Percentiles rank a stretch among this genome's conserved stretches.
Evolutionary conservation across 192 early-diverging fungal genomes (phyloP).

Genomic region (Rhizoclosmatium sp.): DNA sequence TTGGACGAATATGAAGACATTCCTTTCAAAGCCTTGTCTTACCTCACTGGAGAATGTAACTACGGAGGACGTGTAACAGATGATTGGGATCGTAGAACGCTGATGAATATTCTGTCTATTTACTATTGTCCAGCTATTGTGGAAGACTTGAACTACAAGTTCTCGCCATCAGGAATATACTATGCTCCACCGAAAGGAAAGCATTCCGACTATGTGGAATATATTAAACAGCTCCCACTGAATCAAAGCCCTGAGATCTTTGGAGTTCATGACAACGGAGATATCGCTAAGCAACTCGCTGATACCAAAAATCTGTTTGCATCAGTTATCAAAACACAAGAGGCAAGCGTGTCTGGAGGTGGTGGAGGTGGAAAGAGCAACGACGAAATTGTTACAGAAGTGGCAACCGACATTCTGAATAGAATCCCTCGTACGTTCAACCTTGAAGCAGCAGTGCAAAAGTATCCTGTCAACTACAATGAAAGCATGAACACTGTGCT

Average conservation of each 20-base stretch:
- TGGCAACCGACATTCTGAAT: slow-evolving; percentile 62
- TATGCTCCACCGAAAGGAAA: slow-evolving; percentile 61
- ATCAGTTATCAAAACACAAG: slow-evolving; percentile 65
- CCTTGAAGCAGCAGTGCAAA: slow-evolving; percentile 55
- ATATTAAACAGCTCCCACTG: slow-evolving; percentile 63
- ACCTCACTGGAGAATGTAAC: slow-evolving; percentile 71
- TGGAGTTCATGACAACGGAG: slow-evolving; percentile 75
- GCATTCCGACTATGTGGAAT: slow-evolving; percentile 63
- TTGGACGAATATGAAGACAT: slow-evolving; percentile 66
- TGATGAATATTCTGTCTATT: slow-evolving; percentile 64
- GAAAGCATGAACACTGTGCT: slow-evolving; percentile 74
- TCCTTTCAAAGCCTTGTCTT: slow-evolving; percentile 67
- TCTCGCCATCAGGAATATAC: slow-evolving; percentile 64
- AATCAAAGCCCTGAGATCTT: slow-evolving; percentile 72
- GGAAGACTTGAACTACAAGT: slow-evolving; percentile 62
- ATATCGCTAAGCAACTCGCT: slow-evolving; percentile 69
- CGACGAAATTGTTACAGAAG: slow-evolving; percentile 67
- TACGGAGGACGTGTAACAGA: slow-evolving; percentile 74
- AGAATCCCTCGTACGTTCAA: slow-evolving; percentile 59
- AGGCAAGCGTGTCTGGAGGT: slow-evolving; percentile 40
- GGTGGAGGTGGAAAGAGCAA: slow-evolving; percentile 58
- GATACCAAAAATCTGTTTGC: slow-evolving; percentile 66
- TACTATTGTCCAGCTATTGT: slow-evolving; percentile 61
- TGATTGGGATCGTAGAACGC: slow-evolving; percentile 71
- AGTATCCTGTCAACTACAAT: slow-evolving; percentile 68